Evolutionary conservation across 768 basidiomycete genomes (phyloP), one percentile per base, ranked within the genome.

Genomic region (Leccinum variicolor): DNA sequence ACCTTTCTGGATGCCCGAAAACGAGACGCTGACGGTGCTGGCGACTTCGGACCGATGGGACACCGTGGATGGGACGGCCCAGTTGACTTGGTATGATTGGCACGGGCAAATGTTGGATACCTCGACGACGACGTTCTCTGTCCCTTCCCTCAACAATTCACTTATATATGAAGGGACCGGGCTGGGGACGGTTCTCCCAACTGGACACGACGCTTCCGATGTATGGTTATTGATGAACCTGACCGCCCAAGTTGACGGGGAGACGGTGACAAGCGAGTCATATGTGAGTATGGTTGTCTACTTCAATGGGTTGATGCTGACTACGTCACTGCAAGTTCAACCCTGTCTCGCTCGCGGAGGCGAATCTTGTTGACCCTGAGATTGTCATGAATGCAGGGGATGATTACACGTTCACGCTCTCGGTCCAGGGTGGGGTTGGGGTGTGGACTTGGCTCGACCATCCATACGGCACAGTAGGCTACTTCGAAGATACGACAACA

Each of bases 371-470:
- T 29, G 28, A 29, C 10, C 28, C 28, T 29, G 28, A 29, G 10
- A 29, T 29, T 3, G 28, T 29, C 9, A 9, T 29, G 28, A 29
- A 29, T 10, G 53, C 66, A 10, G 58, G 63, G 1, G 51, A 65
- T 5, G 66, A 79, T 58, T 62, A 79, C 52, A 79, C 76, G 0
- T 84, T 85, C 64, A 79, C 76, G 1, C 65, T 84, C 5, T 82
- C 81, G 4, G 83, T 81, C 3, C 67, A 69, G 47, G 79, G 80
- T 13, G 84, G 83, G 1, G 83, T 84, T 4, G 82, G 79, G 1
- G 72, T 77, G 1, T 84, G 81, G 79, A 79, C 83, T 5, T 84
- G 83, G 83, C 71, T 85, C 1, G 84, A 84, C 53, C 83, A 84
- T 66, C 83, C 83, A 0, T 69, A 73, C 0, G 81, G 81, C 13